Conservation (phyloP, 2,329 filamentous ascomycete genomes). For the Diplodia intermedia region DNA sequence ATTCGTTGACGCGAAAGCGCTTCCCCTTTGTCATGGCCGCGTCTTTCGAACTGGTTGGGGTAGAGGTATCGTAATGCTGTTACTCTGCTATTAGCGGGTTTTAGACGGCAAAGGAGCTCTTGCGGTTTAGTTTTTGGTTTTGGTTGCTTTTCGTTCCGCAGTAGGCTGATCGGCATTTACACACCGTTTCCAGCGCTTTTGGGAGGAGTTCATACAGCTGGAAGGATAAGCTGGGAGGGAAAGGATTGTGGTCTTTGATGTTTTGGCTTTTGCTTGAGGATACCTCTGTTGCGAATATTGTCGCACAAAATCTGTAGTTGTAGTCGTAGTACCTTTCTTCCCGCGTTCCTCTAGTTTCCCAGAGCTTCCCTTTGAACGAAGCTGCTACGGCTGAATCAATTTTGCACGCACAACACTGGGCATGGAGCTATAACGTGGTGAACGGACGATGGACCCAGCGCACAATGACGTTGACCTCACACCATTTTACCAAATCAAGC, state of each 20-base stretch:
- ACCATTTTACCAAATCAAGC: neutral
- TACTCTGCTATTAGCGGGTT: slow-evolving; percentile 24
- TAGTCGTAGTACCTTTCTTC: slow-evolving; percentile 26
- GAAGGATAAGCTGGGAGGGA: slow-evolving; percentile 12
- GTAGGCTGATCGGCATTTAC: neutral
- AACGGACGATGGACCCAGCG: too few relatives aligned
- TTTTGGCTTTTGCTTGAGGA: slow-evolving; percentile 21
- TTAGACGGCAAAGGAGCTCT: slow-evolving; percentile 22
- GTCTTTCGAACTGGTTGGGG: neutral
- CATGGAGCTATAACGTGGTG: neutral
- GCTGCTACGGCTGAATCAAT: slow-evolving; percentile 18
- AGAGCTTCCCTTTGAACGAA: slow-evolving; percentile 1
- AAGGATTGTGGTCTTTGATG: slow-evolving; percentile 11
- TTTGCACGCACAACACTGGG: neutral
- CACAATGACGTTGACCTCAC: slow-evolving; percentile 16
- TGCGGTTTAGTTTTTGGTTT: slow-evolving; percentile 8
- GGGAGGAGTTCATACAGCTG: slow-evolving; percentile 18
- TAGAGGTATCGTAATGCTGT: slow-evolving; percentile 15
- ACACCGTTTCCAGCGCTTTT: slow-evolving; percentile 4
- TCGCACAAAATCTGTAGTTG: slow-evolving; percentile 27
- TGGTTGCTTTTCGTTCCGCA: neutral
- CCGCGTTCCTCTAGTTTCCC: slow-evolving; percentile 3
- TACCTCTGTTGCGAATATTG: slow-evolving; percentile 27
- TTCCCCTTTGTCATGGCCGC: slow-evolving; percentile 22
- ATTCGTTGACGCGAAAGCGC: slow-evolving; percentile 16